Conservation (phyloP, 805 yeast genomes). For the Lachancea dasiensis region DNA sequence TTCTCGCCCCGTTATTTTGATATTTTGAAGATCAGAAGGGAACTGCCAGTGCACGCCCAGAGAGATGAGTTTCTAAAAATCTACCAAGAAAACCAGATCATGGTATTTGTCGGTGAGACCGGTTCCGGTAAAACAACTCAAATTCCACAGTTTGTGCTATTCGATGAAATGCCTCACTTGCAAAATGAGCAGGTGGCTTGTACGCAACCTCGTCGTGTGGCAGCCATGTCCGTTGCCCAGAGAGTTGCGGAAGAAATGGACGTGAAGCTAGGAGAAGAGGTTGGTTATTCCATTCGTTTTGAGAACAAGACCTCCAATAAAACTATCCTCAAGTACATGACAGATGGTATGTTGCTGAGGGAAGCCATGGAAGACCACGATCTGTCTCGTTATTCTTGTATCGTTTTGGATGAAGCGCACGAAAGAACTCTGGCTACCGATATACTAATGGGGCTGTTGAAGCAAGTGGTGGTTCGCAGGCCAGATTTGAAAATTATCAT, state of each 20-base stretch:
- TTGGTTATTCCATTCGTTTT: slow-evolving; percentile 91
- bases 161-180: slow-evolving; percentile 88
- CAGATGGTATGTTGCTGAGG: slow-evolving; percentile 96
- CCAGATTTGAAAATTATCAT: slow-evolving; percentile 86
- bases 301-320: slow-evolving; percentile 79
- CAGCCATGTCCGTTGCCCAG: slow-evolving; percentile 97
- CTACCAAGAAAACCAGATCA: slow-evolving; percentile 82
- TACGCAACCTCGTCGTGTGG: slow-evolving; percentile 96
- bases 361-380: slow-evolving; percentile 97
- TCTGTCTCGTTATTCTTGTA: slow-evolving; percentile 73
- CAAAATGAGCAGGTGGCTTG: slow-evolving; percentile 84
- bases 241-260: slow-evolving; percentile 98
- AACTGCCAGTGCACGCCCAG: slow-evolving; percentile 91
- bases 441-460: slow-evolving; percentile 89
- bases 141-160: slow-evolving; percentile 89
- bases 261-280: slow-evolving; percentile 86
- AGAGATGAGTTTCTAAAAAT: slow-evolving; percentile 80
- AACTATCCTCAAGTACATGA: slow-evolving; percentile 90
- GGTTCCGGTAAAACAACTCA: slow-evolving; percentile 99
- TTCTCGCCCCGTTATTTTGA: slow-evolving; percentile 66
- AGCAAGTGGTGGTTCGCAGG: slow-evolving; percentile 72
- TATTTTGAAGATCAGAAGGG: slow-evolving; percentile 72
- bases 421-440: slow-evolving; percentile 96
- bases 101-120: slow-evolving; percentile 98
- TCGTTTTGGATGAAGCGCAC: slow-evolving; percentile 95